Base-by-base conservation (phyloP, 257 asterid genomes). In the Anisodus acutangulus region DNA sequence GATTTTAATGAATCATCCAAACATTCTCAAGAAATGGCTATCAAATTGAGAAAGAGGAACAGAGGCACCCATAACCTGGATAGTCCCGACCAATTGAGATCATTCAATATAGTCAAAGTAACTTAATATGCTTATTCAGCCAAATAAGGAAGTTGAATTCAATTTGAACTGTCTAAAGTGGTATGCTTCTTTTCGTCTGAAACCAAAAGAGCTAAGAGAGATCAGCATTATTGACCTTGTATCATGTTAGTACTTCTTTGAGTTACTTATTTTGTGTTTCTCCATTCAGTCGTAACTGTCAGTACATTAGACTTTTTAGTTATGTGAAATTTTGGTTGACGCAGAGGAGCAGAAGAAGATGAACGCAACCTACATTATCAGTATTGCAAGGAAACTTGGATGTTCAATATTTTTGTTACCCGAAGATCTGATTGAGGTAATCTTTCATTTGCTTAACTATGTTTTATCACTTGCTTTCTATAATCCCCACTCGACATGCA, bases 331-430 rank as follows among this genome's bases (percentile, higher is more conserved):
- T 83, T 85, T 41, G 55, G 71, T 59, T 41, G n/a, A 67, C 86
- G 80, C 82, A 94, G 98, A 90, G 85, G 98, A 95, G 87, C 97
- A 97, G 88, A 97, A 93, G 76, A 93, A 91, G 91, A 93, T 97
- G 98, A 97, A 97, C 11, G 98, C 98, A 45, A 93, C 95, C 72
- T 97, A 97, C 89, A 93, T 93, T 78, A 97, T 95, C 85, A 97
- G 98, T 85, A 91, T 93, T 19, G 99, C 99, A 76, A 93, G 98
- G 87, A 97, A 97, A 90, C 97, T 95, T 31, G 99, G 99, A 49
- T 97, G 99, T 86, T 97, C 98, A 8, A 92, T 97, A 87, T 97
- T 97, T 82, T 89, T 97, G 88, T 98, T 97, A 58, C 97, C 97
- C 11, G 98, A 97, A 85, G 99, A 96, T 91, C 91, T 96, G 86